Evolutionary conservation across 164 flowering plant genomes (phyloP).

Genomic region (Taxillus chinensis): DNA sequence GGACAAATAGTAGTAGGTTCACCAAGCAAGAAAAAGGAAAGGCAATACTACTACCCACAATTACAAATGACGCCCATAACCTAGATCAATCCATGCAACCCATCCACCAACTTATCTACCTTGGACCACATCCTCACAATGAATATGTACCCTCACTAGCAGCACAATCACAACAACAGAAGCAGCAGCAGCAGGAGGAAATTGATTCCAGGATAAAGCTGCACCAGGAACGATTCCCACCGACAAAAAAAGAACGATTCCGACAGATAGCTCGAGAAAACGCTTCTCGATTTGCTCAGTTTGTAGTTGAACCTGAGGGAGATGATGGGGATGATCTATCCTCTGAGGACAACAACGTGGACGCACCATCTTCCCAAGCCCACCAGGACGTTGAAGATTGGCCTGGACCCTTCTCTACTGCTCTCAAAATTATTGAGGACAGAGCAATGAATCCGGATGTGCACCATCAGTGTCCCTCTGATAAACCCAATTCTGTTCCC

Average conservation of each 20-base stretch:
- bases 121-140: background rate
- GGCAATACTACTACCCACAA: slow-evolving; percentile 10
- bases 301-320: background rate
- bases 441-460: slow-evolving; percentile 22
- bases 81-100: slow-evolving; percentile 5
- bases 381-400: slow-evolving; percentile 48
- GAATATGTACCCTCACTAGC: background rate
- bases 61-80: slow-evolving; percentile 8
- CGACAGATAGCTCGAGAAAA: slow-evolving; percentile 26
- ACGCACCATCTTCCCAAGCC: slow-evolving; percentile 10
- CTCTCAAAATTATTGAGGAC: slow-evolving; percentile 64
- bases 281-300: slow-evolving; percentile 56
- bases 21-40: slow-evolving; percentile 29
- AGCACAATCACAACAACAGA: background rate
- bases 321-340: slow-evolving; percentile 18
- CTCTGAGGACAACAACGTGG: slow-evolving; percentile 14
- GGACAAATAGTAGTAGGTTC: slow-evolving; percentile 10
- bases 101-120: background rate
- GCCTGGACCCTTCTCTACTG: slow-evolving; percentile 97
- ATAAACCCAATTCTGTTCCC: slow-evolving; percentile 7
- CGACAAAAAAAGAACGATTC: slow-evolving; percentile 18
- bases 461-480: slow-evolving; percentile 7
- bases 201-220: background rate
- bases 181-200: background rate
- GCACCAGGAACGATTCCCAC: slow-evolving; percentile 15